phyloP scores from a whole-genome alignment of 179 eudicot genomes.

The Corrigiola litoralis region DNA sequence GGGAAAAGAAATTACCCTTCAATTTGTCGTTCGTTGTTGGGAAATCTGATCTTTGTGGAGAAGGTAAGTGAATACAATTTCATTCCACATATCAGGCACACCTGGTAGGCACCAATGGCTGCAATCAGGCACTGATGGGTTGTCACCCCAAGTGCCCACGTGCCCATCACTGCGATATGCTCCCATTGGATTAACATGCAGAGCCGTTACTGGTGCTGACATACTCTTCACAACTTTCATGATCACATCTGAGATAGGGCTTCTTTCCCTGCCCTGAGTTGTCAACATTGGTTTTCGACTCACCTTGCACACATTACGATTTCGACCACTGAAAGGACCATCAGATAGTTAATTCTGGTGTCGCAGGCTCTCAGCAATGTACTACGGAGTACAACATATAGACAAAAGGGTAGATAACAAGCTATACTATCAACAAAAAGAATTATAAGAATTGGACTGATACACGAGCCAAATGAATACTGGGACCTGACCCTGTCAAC shows the following conservation, averaged over 20 bases:
- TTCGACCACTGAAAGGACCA: conserved; percentile 30
- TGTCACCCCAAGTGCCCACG: conserved; percentile 38
- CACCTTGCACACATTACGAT: conserved; percentile 36
- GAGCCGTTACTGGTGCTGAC: conserved; percentile 36
- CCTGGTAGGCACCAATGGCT: conserved; percentile 55
- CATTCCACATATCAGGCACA: conserved; percentile 48
- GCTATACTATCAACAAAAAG: neutral
- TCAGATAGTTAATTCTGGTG: neutral
- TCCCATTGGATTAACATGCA: conserved; percentile 45
- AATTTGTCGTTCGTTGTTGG: conserved; percentile 17
- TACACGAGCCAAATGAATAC: too few relatives aligned
- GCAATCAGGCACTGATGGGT: conserved; percentile 41
- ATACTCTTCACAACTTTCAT: conserved; percentile 36
- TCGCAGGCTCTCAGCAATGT: too few relatives aligned
- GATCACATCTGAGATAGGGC: conserved; percentile 30
- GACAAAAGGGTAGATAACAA: too few relatives aligned
- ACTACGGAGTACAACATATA: neutral
- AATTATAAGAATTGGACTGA: neutral
- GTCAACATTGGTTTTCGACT: conserved; percentile 32
- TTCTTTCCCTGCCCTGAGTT: conserved; percentile 39
- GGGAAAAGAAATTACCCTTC: conserved; percentile 19
- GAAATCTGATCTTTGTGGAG: conserved; percentile 30
- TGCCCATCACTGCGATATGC: conserved; percentile 54
- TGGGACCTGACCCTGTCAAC: too few relatives aligned
- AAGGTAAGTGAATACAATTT: conserved; percentile 37